Evolutionary conservation across 2,329 filamentous ascomycete genomes (phyloP), one percentile per base, ranked within the genome.

Genomic region (Penicillium sp.): DNA sequence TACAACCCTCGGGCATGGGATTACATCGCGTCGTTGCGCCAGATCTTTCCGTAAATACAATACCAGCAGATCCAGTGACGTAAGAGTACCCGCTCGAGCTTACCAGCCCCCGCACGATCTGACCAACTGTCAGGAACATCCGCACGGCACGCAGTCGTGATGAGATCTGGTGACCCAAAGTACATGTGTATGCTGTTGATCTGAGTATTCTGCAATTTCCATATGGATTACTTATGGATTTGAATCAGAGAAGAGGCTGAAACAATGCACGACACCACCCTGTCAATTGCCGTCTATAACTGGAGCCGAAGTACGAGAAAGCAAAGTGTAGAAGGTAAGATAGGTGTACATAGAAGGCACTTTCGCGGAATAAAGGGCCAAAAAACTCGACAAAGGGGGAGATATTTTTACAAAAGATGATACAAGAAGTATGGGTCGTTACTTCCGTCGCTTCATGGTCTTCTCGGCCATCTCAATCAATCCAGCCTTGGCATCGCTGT

Each of bases 391-490:
- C 48, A 49, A 41, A 56, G 42, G 43, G 36, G 33, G 18, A 48
- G 40, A 47, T 56, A 58, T 58, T 51, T 53, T 54, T 55, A 55
- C 52, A 54, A 47, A 11, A 32, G 29, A 32, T 48, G 41, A 39
- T 52, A 53, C 43, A 49, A 25, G 45, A 26, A 40, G 13, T 29
- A 37, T 41, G 27, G 45, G 43, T 45, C 13, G 43, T 53, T 63
- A 97, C 71, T 95, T 96, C 67, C 89, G 80, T 63, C 91, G 80
- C 71, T 89, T 85, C 75, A 95, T 82, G 12, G 90, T 90, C 75
- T 95, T 96, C 60, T 85, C 80, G 58, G 90, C 94, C 88, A 97
- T 96, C 63, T 96, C 89, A 39, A 95, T 76, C 36, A 98, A 76
- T 0, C 91, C 91, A 28, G 86, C 81, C 74, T 95, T 97, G 49